Percentiles rank a stretch among this genome's conserved stretches.
These are phyloP conservation scores for Termitomyces bulborhizus DNA, from an alignment of 768 basidiomycete genomes.

Conservation along the genomic window DNA sequence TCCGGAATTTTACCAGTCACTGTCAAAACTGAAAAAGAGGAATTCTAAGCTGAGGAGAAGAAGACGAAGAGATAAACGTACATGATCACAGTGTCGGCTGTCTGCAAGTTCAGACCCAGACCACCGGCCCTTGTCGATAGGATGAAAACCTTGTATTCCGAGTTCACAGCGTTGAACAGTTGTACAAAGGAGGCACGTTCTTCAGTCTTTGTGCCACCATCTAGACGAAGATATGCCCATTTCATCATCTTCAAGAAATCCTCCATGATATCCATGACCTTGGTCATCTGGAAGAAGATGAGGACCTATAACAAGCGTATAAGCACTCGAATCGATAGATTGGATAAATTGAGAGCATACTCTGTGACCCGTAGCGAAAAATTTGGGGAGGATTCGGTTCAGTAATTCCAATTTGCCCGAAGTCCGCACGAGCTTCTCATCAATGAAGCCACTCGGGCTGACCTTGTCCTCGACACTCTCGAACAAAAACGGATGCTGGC, in stretches of 20 bases:
- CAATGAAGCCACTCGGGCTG: conserved; percentile 74
- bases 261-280: conserved; percentile 98
- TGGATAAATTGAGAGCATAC: conserved; percentile 32
- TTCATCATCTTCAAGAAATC: conserved; percentile 88
- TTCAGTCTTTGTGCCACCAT: conserved; percentile 94
- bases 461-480: conserved; percentile 93
- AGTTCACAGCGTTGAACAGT: conserved; percentile 83
- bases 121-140: conserved; percentile 92
- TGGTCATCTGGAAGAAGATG: conserved; percentile 99
- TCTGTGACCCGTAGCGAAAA: conserved; percentile 88
- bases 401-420: conserved; percentile 94
- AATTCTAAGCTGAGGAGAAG: conserved; percentile 1
- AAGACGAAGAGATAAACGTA: conserved; percentile 29
- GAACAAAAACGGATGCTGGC: conserved; percentile 96
- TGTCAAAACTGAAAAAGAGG: conserved; percentile 54
- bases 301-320: conserved; percentile 53
- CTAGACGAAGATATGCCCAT: conserved; percentile 87
- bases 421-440: conserved; percentile 79
- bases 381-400: conserved; percentile 88
- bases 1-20: conserved; percentile 48
- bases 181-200: conserved; percentile 86
- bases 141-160: conserved; percentile 88
- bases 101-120: conserved; percentile 91
- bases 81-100: conserved; percentile 96
- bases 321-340: conserved; percentile 3